Conservation (phyloP, 1,284 basidiomycete species). For the Puccinia horiana region DNA sequence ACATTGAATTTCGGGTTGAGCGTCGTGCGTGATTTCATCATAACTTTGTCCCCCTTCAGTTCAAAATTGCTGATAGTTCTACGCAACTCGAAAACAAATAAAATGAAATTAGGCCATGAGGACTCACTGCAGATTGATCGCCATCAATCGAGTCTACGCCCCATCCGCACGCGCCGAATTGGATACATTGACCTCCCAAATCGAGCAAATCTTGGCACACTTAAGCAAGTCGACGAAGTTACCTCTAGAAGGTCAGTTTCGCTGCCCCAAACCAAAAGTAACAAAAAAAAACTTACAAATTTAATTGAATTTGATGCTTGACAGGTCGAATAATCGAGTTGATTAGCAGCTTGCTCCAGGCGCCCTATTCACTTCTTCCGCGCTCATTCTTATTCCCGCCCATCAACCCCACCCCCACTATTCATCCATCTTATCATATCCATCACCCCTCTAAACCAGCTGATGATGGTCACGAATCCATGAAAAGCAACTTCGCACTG, state of each 20-base stretch:
- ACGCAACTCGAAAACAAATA: neutral
- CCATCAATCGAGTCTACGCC: conserved; percentile 14
- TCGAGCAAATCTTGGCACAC: conserved; percentile 29
- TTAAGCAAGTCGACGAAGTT: conserved; percentile 26
- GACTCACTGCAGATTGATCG: conserved; percentile 47
- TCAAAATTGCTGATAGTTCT: neutral
- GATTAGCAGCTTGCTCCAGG: neutral
- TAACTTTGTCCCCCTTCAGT: neutral
- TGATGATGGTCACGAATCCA: neutral
- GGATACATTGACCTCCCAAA: neutral
- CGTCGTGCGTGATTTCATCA: conserved; percentile 33
- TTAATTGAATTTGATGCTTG: neutral
- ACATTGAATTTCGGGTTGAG: conserved; percentile 35
- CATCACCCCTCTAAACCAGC: neutral
- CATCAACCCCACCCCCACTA: neutral
- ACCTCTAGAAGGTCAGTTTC: conserved; percentile 42
- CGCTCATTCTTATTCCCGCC: neutral
- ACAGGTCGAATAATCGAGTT: conserved; percentile 10
- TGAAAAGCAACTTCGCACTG: conserved; percentile 25
- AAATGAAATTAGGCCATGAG: conserved; percentile 26
- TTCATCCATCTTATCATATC: neutral
- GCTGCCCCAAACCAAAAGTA: neutral
- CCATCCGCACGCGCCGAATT: neutral
- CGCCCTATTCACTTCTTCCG: neutral
- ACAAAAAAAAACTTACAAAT: neutral